These are phyloP conservation scores for Diaporthe helianthi DNA, from an alignment of 2,329 filamentous ascomycete species.

Conservation along the genomic window DNA sequence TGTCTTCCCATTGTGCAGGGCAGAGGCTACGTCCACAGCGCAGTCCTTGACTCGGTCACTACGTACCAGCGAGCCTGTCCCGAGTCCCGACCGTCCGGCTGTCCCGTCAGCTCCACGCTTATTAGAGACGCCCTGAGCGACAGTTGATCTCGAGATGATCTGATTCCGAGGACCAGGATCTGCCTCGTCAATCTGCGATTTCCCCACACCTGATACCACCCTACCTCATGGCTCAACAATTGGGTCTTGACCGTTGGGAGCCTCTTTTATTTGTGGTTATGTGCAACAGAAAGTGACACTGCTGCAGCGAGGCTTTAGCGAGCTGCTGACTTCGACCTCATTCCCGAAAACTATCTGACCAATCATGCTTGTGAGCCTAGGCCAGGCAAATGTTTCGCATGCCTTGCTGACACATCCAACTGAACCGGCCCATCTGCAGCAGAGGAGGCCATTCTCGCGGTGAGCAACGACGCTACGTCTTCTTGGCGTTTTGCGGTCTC, in stretches of 20 bases:
- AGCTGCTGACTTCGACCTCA: not conserved
- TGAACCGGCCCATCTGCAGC: not conserved
- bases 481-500: constrained; percentile 6
- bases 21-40: not conserved
- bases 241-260: constrained; percentile 3
- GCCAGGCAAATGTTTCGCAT: not conserved
- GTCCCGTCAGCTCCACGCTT: constrained; percentile 20
- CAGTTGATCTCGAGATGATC: constrained; percentile 19
- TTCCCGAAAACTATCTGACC: not conserved
- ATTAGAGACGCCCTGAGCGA: not conserved
- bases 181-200: constrained; percentile 26
- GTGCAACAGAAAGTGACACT: not conserved
- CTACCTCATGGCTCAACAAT: constrained; percentile 31
- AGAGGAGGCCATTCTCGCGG: constrained; percentile 1
- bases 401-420: not conserved
- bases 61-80: constrained; percentile 17
- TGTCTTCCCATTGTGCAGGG: not conserved
- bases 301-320: not conserved
- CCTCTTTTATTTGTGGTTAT: not conserved
- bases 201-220: constrained; percentile 30
- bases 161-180: constrained; percentile 23
- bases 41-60: constrained; percentile 18
- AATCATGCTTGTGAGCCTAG: not conserved
- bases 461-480: not conserved
- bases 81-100: constrained; percentile 18